A percentile compares a stretch with the other conserved stretches of the same genome.
phyloP scores from a whole-genome alignment of 352 stramenopile species.

The Globisporangium paroecandrum region DNA sequence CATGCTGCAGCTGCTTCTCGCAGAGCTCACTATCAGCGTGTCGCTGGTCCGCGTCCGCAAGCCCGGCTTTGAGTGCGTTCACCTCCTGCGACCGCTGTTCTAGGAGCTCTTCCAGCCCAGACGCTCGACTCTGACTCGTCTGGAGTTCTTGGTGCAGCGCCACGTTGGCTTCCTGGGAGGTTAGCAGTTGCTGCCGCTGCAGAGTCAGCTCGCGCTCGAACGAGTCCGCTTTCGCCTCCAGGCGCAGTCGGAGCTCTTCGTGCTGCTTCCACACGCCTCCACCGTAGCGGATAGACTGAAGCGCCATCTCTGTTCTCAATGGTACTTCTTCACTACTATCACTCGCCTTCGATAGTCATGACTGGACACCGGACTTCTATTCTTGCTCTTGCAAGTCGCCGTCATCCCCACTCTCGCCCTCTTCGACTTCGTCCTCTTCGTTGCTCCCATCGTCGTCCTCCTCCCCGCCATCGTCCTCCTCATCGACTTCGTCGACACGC shows the following conservation, averaged over 20 bases:
- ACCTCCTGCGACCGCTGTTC: too few species aligned
- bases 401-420: not conserved
- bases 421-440: constrained; percentile 13
- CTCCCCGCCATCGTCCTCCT: constrained; percentile 25
- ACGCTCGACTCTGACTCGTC: not conserved
- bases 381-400: constrained; percentile 1
- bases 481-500: constrained; percentile 7
- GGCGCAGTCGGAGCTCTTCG: constrained; percentile 18
- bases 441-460: constrained; percentile 23
- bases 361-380: constrained; percentile 7
- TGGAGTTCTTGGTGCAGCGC: not conserved
- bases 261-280: constrained; percentile 34
- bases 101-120: not conserved
- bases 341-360: not conserved
- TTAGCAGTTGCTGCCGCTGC: not conserved
- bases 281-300: constrained; percentile 27
- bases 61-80: not conserved
- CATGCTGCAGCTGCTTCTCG: not conserved
- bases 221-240: constrained; percentile 14
- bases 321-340: not conserved
- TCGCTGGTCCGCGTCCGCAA: not conserved
- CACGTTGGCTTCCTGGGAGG: not conserved
- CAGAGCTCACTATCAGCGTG: not conserved
- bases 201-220: constrained; percentile 8
- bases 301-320: constrained; percentile 13